A percentile compares a stretch with the other conserved stretches of the same genome.
These are phyloP conservation scores for Sordariomycetes sp. DNA, from an alignment of 2,329 filamentous ascomycete genomes.

Conservation along the genomic window DNA sequence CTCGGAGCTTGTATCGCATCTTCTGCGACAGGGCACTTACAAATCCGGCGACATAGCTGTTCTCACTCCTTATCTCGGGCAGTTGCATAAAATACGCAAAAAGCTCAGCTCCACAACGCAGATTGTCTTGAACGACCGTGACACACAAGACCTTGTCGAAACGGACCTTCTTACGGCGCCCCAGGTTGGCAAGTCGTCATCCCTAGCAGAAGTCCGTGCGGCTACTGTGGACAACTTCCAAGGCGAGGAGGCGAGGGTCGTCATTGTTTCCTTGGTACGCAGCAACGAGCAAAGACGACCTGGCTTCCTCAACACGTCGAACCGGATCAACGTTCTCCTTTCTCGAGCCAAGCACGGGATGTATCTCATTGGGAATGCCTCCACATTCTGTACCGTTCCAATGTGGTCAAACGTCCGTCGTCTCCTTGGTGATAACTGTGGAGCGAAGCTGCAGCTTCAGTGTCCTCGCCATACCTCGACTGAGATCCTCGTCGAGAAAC, in stretches of 20 bases:
- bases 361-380: conserved; percentile 59
- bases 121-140: conserved; percentile 55
- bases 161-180: too few relatives aligned
- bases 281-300: conserved; percentile 50
- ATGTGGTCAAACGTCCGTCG: too few relatives aligned
- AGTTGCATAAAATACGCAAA: conserved; percentile 40
- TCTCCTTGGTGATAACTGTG: too few relatives aligned
- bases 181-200: too few relatives aligned
- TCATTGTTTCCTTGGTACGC: conserved; percentile 62
- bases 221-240: conserved; percentile 71
- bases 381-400: conserved; percentile 42
- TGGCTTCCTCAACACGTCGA: conserved; percentile 58
- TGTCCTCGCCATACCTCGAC: conserved; percentile 53
- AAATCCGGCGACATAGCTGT: conserved; percentile 55
- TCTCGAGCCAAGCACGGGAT: conserved; percentile 61
- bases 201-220: too few relatives aligned
- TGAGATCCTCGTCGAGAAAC: conserved; percentile 35
- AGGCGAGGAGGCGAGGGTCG: conserved; percentile 64
- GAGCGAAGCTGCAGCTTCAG: conserved; percentile 38
- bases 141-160: conserved; percentile 42
- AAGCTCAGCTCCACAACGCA: conserved; percentile 40
- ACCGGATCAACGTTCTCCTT: conserved; percentile 62
- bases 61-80: conserved; percentile 56
- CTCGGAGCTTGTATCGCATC: conserved; percentile 50
- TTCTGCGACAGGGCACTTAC: conserved; percentile 57